Conservation (phyloP, 192 early-diverging fungal genomes). For the Chytriomyces sp. region DNA sequence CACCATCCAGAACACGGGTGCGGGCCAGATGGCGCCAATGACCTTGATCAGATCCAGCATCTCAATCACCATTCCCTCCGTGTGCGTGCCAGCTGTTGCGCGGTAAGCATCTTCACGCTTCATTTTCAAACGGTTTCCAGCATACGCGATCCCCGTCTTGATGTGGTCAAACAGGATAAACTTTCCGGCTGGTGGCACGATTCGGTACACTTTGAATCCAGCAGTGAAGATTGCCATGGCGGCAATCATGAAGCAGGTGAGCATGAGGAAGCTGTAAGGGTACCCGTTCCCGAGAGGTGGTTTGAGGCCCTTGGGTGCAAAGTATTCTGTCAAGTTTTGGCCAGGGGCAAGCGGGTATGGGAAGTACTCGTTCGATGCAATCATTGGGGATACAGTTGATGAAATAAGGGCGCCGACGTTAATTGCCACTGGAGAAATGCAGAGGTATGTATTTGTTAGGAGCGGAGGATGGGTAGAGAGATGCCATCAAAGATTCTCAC, state of each 20-base stretch:
- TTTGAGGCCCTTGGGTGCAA: background rate
- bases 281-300: constrained; percentile 51
- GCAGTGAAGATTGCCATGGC: constrained; percentile 54
- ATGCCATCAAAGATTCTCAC: constrained; percentile 2
- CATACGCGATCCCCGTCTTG: constrained; percentile 37
- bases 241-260: constrained; percentile 49
- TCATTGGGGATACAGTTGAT: constrained; percentile 53
- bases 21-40: constrained; percentile 39
- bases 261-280: constrained; percentile 48
- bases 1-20: constrained; percentile 51
- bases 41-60: constrained; percentile 45
- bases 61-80: constrained; percentile 38
- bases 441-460: constrained; percentile 41
- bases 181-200: constrained; percentile 64
- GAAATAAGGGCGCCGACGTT: constrained; percentile 62
- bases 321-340: background rate
- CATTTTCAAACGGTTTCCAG: constrained; percentile 14
- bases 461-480: background rate
- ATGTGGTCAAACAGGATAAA: constrained; percentile 57
- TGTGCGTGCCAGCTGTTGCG: constrained; percentile 6
- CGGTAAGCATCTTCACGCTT: background rate
- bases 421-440: constrained; percentile 48
- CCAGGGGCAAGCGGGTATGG: background rate
- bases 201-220: constrained; percentile 62
- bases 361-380: constrained; percentile 28